Base-by-base conservation (phyloP, 1,139 yeast species). In the Yamadazyma songkhlaensis region DNA sequence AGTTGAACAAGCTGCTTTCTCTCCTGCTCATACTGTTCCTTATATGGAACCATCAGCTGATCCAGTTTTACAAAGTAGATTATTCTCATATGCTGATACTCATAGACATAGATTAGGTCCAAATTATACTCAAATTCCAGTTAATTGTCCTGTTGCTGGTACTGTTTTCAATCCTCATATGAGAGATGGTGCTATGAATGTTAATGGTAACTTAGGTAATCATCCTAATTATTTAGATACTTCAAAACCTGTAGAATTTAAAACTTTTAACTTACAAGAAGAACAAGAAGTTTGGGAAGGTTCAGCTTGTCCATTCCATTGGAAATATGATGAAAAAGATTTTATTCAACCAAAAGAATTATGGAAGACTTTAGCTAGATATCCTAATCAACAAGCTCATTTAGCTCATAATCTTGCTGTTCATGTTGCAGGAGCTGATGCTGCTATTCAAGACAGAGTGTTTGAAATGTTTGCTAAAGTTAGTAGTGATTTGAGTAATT, bases 281-380 rank as follows among this genome's bases (percentile, higher is more conserved):
- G 78, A 77, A 47, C 96, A 88, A 63, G 97, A 90, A 67, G 74
- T 77, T 45, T 89, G 96, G 90, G 67, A 73, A 42, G 97, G 97
- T 44, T 81, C 94, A 47, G 96, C 95, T 40, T 71, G 81, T 48
- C 87, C 88, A 51, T 85, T 79, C 81, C 94, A 87, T 71, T 89
- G 96, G 96, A 74, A 77, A 46, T 78, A 77, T 41, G 75, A 76
- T 32, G 84, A 81, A 41, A 72, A 69, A 40, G 96, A 88, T 60
- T 73, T 55, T 86, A 83, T 66, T 76, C 97, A 54, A 73, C 84
- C 63, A 70, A 60, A 51, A 62, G 70, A 50, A 72, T 59, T 90
- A 85, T 77, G 70, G 82, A 70, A 81, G 43, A 92, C 84, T 34
- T 75, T 86, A 61, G 86, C 84, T 44, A 82, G 69, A 59, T 79